These are phyloP conservation scores for Croton setiger DNA, from an alignment of 441 rosid species.

Conservation along the genomic window DNA sequence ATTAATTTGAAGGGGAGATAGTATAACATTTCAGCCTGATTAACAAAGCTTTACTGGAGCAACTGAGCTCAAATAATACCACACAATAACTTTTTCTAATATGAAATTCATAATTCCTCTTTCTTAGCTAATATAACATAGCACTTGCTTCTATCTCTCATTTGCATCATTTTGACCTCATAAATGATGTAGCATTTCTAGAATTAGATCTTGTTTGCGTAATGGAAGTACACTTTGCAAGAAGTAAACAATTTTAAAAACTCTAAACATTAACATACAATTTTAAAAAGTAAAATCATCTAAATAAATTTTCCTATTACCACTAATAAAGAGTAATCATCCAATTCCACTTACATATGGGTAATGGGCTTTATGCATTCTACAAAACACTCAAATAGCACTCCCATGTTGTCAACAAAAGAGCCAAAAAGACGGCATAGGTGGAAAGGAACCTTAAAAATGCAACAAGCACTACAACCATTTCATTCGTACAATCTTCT, in stretches of 20 bases:
- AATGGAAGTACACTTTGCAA: background rate
- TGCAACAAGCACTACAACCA: too few species aligned
- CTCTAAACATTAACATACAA: background rate
- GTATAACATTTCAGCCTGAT: background rate
- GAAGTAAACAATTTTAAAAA: background rate
- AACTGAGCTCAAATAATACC: background rate
- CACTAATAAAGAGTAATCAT: background rate
- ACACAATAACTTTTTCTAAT: background rate
- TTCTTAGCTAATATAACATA: background rate
- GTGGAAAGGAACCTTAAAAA: too few species aligned
- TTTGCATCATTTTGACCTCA: background rate
- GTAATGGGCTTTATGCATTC: background rate
- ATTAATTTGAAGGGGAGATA: too few species aligned
- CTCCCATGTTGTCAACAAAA: too few species aligned
- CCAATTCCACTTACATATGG: background rate
- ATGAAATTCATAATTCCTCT: background rate
- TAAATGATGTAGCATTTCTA: background rate
- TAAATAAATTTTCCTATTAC: background rate
- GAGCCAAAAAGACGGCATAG: too few species aligned
- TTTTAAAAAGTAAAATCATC: background rate
- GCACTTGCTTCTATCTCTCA: background rate
- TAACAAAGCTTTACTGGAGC: background rate
- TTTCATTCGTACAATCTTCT: too few species aligned
- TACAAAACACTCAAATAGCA: background rate
- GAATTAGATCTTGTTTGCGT: background rate